Percentiles rank a stretch among this genome's conserved stretches.
Evolutionary conservation across 2,329 filamentous ascomycete species (phyloP).

Genomic region (Ophiostoma sp.): DNA sequence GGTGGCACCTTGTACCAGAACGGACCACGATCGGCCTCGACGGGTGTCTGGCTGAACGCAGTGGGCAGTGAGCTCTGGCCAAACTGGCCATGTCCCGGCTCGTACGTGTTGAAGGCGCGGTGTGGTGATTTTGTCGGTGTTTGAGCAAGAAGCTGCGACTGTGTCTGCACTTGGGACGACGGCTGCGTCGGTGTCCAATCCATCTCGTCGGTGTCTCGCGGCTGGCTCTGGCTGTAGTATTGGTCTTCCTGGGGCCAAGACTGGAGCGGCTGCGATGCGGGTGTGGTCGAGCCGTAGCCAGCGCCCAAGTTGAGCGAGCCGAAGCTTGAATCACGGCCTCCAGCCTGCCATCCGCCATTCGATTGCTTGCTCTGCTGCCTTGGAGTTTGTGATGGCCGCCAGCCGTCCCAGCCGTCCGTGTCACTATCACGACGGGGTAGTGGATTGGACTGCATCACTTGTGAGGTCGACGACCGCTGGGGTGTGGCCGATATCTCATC

Average conservation of each 20-base stretch:
- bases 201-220: constrained; percentile 59
- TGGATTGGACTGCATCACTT: background rate
- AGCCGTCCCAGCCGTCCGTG: constrained; percentile 24
- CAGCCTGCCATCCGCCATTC: background rate
- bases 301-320: background rate
- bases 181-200: constrained; percentile 65
- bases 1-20: constrained; percentile 72
- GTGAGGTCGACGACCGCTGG: background rate
- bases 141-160: constrained; percentile 24
- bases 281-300: constrained; percentile 2
- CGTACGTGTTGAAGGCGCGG: constrained; percentile 54
- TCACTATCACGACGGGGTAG: background rate
- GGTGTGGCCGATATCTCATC: constrained; percentile 45
- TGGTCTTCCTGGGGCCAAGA: background rate
- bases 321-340: constrained; percentile 24
- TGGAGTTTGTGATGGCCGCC: background rate
- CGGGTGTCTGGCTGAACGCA: constrained; percentile 49
- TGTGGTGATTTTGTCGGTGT: constrained; percentile 50
- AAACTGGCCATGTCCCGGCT: constrained; percentile 33
- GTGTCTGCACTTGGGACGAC: constrained; percentile 37
- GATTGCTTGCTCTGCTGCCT: background rate
- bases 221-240: constrained; percentile 29
- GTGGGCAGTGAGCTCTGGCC: constrained; percentile 42
- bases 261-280: background rate
- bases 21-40: constrained; percentile 49